Conservation (phyloP, 805 yeast species). For the Jamesozyma piceae region DNA sequence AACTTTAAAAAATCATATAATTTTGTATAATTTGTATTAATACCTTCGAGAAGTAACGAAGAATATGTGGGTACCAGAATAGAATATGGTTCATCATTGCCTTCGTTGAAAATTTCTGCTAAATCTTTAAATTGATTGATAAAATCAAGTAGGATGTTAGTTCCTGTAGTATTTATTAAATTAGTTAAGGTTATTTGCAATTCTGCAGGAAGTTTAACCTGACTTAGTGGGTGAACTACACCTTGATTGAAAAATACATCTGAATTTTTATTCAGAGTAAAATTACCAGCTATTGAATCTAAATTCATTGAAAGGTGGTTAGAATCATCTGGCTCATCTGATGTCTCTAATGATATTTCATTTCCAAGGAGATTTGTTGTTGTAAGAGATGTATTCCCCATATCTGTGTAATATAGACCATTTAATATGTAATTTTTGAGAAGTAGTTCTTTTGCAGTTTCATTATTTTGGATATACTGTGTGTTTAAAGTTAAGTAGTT, state of each 20-base stretch:
- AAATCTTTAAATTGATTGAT: slow-evolving; percentile 38
- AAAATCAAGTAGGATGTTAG: slow-evolving; percentile 38
- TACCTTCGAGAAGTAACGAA: slow-evolving; percentile 45
- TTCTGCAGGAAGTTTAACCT: slow-evolving; percentile 47
- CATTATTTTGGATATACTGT: slow-evolving; percentile 47
- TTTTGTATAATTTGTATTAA: slow-evolving; percentile 35
- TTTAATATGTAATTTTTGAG: slow-evolving; percentile 53
- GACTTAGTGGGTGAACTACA: slow-evolving; percentile 62
- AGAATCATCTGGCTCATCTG: slow-evolving; percentile 3
- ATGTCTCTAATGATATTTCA: not conserved
- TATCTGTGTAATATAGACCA: slow-evolving; percentile 60
- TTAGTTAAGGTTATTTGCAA: slow-evolving; percentile 47
- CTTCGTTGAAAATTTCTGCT: slow-evolving; percentile 30
- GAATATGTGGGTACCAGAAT: slow-evolving; percentile 62
- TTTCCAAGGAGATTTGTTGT: slow-evolving; percentile 28
- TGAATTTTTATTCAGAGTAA: slow-evolving; percentile 31
- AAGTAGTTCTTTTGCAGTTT: slow-evolving; percentile 40
- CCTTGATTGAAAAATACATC: slow-evolving; percentile 79
- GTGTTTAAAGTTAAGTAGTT: slow-evolving; percentile 47
- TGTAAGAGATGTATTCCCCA: slow-evolving; percentile 25
- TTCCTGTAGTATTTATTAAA: slow-evolving; percentile 46
- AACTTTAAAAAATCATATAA: slow-evolving; percentile 49
- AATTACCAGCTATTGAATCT: slow-evolving; percentile 16
- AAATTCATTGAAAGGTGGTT: slow-evolving; percentile 7
- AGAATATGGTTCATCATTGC: slow-evolving; percentile 39